A percentile compares a stretch with the other conserved stretches of the same genome.
phyloP scores from a whole-genome alignment of 192 early-diverging fungal species.

The Entomortierella chlamydospora region DNA sequence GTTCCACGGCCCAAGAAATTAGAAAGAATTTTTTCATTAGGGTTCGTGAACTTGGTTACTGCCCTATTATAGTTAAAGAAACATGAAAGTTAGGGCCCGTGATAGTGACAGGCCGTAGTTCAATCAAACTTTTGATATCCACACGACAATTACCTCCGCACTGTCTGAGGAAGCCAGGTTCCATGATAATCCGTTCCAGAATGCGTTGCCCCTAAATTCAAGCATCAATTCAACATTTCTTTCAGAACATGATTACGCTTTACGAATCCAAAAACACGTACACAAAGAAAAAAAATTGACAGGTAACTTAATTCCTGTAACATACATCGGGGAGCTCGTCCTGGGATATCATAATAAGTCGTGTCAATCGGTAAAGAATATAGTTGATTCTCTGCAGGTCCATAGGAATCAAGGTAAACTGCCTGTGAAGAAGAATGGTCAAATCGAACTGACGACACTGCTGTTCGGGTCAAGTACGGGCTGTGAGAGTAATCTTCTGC shows the following conservation, averaged over 20 bases:
- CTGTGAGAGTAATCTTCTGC: constrained; percentile 76
- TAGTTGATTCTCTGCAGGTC: constrained; percentile 72
- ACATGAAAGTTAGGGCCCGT: no score
- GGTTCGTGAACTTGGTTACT: constrained; percentile 78
- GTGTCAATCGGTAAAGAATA: constrained; percentile 84
- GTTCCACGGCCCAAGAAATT: constrained; percentile 95
- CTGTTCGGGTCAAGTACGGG: constrained; percentile 72
- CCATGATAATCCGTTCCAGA: constrained; percentile 95
- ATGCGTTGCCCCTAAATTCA: constrained; percentile 77
- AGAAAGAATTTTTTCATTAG: constrained; percentile 84
- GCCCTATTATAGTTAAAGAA: constrained; percentile 68
- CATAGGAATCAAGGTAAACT: constrained; percentile 67
- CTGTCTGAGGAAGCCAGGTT: constrained; percentile 94
- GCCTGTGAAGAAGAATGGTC: constrained; percentile 62
- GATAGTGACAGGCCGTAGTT: no score
- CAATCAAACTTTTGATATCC: no score
- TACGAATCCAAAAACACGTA: no score
- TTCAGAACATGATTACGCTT: no score
- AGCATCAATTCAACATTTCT: background rate
- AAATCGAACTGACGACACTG: constrained; percentile 61
- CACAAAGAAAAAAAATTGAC: background rate
- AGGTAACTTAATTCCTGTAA: background rate
- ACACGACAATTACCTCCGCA: constrained; percentile 62
- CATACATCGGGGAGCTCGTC: constrained; percentile 85
- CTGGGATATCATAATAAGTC: constrained; percentile 93